Conservation (phyloP, 495 filamentous ascomycete genomes). For the Aspergillus saccharolyticus region DNA sequence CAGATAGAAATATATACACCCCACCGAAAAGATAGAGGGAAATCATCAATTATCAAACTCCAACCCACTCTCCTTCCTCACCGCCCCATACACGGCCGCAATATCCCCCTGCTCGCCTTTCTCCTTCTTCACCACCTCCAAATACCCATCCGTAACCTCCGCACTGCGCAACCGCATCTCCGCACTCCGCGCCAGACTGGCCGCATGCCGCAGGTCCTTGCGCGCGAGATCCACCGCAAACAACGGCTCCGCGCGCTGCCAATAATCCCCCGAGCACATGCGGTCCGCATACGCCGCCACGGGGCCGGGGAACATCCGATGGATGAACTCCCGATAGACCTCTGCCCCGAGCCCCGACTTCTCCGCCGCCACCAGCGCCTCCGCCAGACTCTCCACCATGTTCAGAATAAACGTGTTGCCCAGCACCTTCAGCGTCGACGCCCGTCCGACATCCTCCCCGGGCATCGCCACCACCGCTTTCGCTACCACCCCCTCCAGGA, state of each 20-base stretch:
- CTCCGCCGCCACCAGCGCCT: constrained; percentile 73
- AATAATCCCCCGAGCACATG: constrained; percentile 72
- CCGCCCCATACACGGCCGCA: constrained; percentile 76
- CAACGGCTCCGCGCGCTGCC: constrained; percentile 64
- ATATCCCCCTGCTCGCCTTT: constrained; percentile 74
- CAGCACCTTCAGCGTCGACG: constrained; percentile 62
- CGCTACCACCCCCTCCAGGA: constrained; percentile 73
- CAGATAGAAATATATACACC: too few species aligned
- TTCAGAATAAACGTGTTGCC: constrained; percentile 85
- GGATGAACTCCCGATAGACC: constrained; percentile 61
- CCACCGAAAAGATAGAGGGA: too few species aligned
- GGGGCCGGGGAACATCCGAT: constrained; percentile 52
- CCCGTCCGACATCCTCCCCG: constrained; percentile 31
- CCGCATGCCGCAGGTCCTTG: constrained; percentile 80
- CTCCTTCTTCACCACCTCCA: constrained; percentile 65
- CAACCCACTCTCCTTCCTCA: constrained; percentile 64
- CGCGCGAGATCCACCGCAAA: constrained; percentile 82
- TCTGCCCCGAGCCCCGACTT: constrained; percentile 70
- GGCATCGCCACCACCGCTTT: constrained; percentile 58
- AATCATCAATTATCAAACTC: constrained; percentile 53
- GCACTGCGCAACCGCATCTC: constrained; percentile 61
- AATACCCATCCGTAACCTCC: constrained; percentile 63
- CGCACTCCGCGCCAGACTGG: constrained; percentile 54
- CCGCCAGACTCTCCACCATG: constrained; percentile 73
- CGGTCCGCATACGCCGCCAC: constrained; percentile 65